Base-by-base conservation (phyloP, 805 yeast species). In the Wickerhamomyces kurtzmanii region DNA sequence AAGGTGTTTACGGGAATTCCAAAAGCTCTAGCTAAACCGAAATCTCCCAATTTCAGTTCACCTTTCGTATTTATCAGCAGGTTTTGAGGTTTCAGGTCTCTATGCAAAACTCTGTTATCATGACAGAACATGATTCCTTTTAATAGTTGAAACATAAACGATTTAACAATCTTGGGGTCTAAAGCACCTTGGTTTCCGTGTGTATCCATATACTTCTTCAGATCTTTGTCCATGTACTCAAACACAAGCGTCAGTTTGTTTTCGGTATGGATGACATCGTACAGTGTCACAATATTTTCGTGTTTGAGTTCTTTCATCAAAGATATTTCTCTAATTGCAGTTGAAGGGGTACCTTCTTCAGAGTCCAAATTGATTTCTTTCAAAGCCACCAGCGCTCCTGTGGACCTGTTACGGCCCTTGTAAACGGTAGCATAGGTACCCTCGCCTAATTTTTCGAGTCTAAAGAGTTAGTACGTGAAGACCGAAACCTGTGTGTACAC, bases 391-490 rank as follows among this genome's bases (percentile, higher is more conserved):
- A 87, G 65, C 31, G 83, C 86, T 28, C 86, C 96, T 17, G 87
- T 79, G 45, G 77, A 73, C 37, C 83, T 72, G 53, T 83, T 91
- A 48, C 85, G 72, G 22, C 82, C 98, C 47, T 89, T 91, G 62
- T 89, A 91, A 19, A 91, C 98, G n/a, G 96, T 93, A 44, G 98
- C 98, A 57, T 91, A 91, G 1, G 98, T 84, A 27, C 95, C 95
- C 57, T 84, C 95, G 22, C 95, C 95, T 21, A 84, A 68, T 59
- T 84, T 84, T 52, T 85, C 95, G 31, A 83, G 69, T 53, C 61
- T 53, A 26, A 15, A 20, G 15, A 23, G 31, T 36, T 32, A 32
- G 32, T 27, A 17, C 5, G 15, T 12, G 16, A 11, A 12, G 8
- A 8, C 10, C n/a, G n/a, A n/a, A n/a, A n/a, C n/a, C n/a, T n/a